Percentiles rank a stretch among this genome's conserved stretches.
These are phyloP conservation scores for Arctostaphylos glauca DNA, from an alignment of 148 eudicot genomes.

Conservation along the genomic window DNA sequence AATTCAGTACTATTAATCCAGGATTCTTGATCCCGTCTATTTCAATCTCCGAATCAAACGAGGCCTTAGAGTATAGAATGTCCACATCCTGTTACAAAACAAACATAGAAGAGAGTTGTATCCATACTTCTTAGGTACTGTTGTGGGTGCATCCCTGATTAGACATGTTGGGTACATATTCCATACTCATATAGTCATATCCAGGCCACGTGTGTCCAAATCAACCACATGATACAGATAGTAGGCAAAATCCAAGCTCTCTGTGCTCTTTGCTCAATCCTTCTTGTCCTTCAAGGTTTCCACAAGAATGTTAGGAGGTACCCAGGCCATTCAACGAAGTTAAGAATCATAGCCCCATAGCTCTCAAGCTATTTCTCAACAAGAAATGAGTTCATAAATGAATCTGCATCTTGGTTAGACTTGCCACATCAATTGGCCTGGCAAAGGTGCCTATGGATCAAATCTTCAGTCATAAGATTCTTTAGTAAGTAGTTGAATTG, in stretches of 20 bases:
- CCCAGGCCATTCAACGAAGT: neutral
- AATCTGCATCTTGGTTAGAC: neutral
- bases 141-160: too few species aligned
- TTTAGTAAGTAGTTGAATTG: too few species aligned
- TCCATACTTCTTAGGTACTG: too few species aligned
- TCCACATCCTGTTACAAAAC: too few species aligned
- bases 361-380: neutral
- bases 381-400: neutral
- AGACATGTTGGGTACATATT: too few species aligned
- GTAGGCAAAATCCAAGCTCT: neutral
- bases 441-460: neutral
- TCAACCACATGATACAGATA: neutral
- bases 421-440: neutral
- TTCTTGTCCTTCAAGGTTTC: neutral
- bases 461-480: too few species aligned
- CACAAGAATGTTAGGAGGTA: neutral
- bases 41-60: too few species aligned
- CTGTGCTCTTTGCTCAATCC: neutral
- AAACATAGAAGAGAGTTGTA: too few species aligned
- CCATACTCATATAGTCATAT: too few species aligned
- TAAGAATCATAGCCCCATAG: neutral
- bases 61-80: too few species aligned
- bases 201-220: neutral
- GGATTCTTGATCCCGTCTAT: too few species aligned
- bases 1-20: too few species aligned